Evolutionary conservation across 2,329 filamentous ascomycete genomes (phyloP).

Genomic region (Cladophialophora yegresii): DNA sequence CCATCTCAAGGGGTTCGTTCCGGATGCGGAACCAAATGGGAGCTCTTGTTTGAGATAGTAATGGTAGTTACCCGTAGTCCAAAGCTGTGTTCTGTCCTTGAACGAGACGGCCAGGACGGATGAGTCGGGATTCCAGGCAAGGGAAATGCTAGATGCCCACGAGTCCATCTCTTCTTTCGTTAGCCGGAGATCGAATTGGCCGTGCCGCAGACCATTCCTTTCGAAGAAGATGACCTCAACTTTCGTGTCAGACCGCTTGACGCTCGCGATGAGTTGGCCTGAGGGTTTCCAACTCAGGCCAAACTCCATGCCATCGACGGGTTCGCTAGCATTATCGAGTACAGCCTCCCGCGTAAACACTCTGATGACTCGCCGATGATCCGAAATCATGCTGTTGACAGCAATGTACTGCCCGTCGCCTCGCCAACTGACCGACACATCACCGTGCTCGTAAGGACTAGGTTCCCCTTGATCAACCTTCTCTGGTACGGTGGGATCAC

Average conservation of each 20-base stretch:
- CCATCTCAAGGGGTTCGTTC: conserved; percentile 59
- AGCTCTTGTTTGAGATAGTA: conserved; percentile 97
- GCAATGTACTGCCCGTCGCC: conserved; percentile 91
- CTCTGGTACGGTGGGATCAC: conserved; percentile 93
- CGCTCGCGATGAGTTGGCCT: conserved; percentile 85
- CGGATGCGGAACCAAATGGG: conserved; percentile 30
- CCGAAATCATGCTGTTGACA: conserved; percentile 73
- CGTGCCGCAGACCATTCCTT: conserved; percentile 94
- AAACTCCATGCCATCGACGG: conserved; percentile 86
- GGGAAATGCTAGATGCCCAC: conserved; percentile 60
- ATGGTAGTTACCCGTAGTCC: conserved; percentile 97
- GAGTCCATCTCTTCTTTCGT: conserved; percentile 60
- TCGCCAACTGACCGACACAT: conserved; percentile 81
- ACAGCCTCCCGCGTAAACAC: conserved; percentile 88
- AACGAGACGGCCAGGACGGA: conserved; percentile 83
- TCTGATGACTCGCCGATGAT: conserved; percentile 73
- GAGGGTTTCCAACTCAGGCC: conserved; percentile 87
- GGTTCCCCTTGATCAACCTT: conserved; percentile 80
- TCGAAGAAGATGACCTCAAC: conserved; percentile 93
- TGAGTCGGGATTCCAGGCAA: conserved; percentile 91
- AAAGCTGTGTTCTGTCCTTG: conserved; percentile 76
- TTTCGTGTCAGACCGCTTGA: conserved; percentile 65
- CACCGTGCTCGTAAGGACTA: conserved; percentile 71
- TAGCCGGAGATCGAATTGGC: conserved; percentile 79
- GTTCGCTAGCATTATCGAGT: conserved; percentile 91